Evolutionary conservation across 768 basidiomycete genomes (phyloP), one percentile per base, ranked within the genome.

Genomic region (Rhizopogon sp.): DNA sequence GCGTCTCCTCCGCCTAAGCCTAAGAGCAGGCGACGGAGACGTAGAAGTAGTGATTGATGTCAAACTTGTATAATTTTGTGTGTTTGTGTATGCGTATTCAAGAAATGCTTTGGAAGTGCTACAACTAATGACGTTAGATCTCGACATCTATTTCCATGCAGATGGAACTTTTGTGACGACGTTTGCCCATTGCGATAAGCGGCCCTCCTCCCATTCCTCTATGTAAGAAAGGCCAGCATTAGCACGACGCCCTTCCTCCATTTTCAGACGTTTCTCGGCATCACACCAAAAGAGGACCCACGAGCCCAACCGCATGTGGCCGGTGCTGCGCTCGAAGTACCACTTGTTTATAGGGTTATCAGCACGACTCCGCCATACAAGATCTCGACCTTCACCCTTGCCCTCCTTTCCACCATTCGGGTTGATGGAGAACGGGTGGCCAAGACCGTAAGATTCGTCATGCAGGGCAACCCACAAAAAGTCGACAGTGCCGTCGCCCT

Each of bases 241-340:
- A 54, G 78, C 79, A 14, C 87, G 79, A 11, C 82, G 79, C 20
- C 84, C 81, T 59, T 85, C 82, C 63, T 87, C 85, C 17, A 79
- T 80, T 69, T 81, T 85, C 28, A 95, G 71, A 51, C 87, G 78
- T 72, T 87, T 90, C 75, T 98, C 96, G 1, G 88, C 93, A 73
- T 99, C 97, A 70, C 95, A 97, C 97, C 97, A 99, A 71, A 99
- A 99, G 62, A 99, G 70, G 43, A 93, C 85, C 92, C 96, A 99
- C 25, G 84, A 75, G 10, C 87, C 88, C 76, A 88, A 81, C 59
- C 90, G 80, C 39, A 93, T 58, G 72, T 98, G 95, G 17, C 97
- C 97, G 17, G 87, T 88, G 66, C 88, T 90, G 35, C 97, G 85
- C 65, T 99, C 97, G 60, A 93, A 98, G 73, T 99, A 99, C 97